Evolutionary conservation across 2,329 filamentous ascomycete genomes (phyloP).

Genomic region (Monosporascus sp.): DNA sequence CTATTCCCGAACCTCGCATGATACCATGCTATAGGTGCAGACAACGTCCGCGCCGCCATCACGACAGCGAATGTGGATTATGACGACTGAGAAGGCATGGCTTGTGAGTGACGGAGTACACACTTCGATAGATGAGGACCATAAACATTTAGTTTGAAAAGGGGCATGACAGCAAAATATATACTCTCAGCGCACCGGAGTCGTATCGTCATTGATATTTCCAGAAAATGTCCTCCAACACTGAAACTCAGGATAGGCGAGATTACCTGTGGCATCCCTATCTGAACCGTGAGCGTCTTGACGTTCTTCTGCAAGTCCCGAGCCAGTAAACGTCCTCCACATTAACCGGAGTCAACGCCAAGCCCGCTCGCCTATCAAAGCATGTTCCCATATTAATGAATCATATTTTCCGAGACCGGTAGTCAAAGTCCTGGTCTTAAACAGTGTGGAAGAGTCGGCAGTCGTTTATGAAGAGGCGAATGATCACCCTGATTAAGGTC

Average conservation of each 20-base stretch:
- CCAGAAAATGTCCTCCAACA: not conserved
- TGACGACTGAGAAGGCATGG: too few species aligned
- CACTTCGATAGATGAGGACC: too few species aligned
- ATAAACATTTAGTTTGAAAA: too few species aligned
- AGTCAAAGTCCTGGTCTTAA: constrained; percentile 6
- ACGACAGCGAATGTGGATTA: too few species aligned
- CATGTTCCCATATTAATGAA: constrained; percentile 20
- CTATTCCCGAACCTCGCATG: too few species aligned
- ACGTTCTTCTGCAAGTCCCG: constrained; percentile 15
- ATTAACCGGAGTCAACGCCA: constrained; percentile 24
- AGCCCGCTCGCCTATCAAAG: constrained; percentile 19
- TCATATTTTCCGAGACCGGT: constrained; percentile 16
- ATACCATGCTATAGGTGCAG: too few species aligned
- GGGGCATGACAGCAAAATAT: too few species aligned
- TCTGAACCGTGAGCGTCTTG: constrained; percentile 1
- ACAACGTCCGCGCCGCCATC: too few species aligned
- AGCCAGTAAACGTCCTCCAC: constrained; percentile 16
- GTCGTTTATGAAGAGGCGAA: constrained; percentile 5
- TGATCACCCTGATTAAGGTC: constrained; percentile 3
- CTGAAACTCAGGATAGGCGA: not conserved
- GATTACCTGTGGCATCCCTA: not conserved
- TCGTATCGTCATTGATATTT: constrained; percentile 1
- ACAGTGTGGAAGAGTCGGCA: constrained; percentile 14
- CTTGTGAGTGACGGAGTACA: too few species aligned
- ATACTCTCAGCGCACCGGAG: not conserved